Percentiles rank a stretch among this genome's conserved stretches.
Conservation (phyloP, 306 rosid genomes). For the Cicer judaicum region DNA sequence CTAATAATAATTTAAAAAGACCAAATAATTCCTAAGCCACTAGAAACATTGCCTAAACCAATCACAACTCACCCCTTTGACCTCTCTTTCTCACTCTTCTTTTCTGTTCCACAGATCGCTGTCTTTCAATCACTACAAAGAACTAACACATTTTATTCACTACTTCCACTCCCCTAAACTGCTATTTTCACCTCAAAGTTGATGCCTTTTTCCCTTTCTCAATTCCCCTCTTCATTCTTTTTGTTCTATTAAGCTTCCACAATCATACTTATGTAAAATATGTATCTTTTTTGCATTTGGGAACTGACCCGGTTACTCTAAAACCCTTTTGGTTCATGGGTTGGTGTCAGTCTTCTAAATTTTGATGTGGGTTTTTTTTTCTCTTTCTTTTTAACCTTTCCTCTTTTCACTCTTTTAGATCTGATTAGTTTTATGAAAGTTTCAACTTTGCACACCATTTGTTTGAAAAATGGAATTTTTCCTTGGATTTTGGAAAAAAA, state of each 20-base stretch:
- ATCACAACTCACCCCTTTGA: conserved; percentile 75
- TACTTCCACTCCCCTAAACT: conserved; percentile 23
- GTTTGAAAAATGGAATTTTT: conserved; percentile 41
- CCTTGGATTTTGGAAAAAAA: conserved; percentile 52
- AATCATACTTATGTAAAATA: not conserved
- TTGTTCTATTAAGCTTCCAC: conserved; percentile 5
- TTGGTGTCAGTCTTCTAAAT: conserved; percentile 8
- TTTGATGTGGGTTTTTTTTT: conserved; percentile 45
- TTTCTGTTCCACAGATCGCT: conserved; percentile 60
- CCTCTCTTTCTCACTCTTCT: conserved; percentile 42
- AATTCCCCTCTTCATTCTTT: conserved; percentile 23
- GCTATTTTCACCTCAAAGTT: conserved; percentile 35
- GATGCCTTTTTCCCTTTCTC: conserved; percentile 11
- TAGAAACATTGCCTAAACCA: conserved; percentile 64
- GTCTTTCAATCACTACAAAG: conserved; percentile 47
- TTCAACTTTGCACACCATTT: conserved; percentile 51
- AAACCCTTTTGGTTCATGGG: not conserved
- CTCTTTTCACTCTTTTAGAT: conserved; percentile 47
- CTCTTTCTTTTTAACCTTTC: not conserved
- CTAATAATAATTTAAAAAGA: not conserved
- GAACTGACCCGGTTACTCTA: conserved; percentile 18
- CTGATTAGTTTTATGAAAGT: conserved; percentile 51
- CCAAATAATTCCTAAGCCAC: conserved; percentile 39
- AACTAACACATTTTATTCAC: conserved; percentile 47
- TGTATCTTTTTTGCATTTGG: conserved; percentile 32